These are phyloP conservation scores for Calocera viscosa DNA, from an alignment of 768 basidiomycete species.

Conservation along the genomic window DNA sequence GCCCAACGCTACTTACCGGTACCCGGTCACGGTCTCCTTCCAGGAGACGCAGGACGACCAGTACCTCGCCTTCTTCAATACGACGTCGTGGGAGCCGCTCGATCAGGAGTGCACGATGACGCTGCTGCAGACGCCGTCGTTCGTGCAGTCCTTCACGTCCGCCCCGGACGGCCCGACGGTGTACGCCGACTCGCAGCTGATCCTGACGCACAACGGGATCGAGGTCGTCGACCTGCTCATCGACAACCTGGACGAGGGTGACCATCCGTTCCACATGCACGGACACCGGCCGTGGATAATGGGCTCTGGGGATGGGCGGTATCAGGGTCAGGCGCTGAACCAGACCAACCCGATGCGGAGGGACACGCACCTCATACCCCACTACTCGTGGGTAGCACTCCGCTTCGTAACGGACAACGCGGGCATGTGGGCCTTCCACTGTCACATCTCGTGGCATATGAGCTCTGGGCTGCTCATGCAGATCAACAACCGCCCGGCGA, in stretches of 20 bases:
- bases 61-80: conserved; percentile 27
- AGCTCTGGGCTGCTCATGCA: conserved; percentile 31
- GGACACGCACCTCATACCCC: conserved; percentile 34
- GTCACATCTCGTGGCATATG: conserved; percentile 38
- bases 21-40: conserved; percentile 20
- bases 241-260: conserved; percentile 25
- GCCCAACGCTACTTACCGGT: conserved; percentile 6
- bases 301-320: conserved; percentile 29
- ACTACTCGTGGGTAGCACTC: conserved; percentile 30
- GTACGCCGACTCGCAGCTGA: conserved; percentile 13
- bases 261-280: conserved; percentile 24
- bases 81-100: not conserved
- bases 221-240: conserved; percentile 17
- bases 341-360: conserved; percentile 31
- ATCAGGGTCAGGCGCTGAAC: conserved; percentile 25
- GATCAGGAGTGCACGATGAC: conserved; percentile 1
- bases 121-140: conserved; percentile 5
- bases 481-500: conserved; percentile 30
- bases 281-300: conserved; percentile 24
- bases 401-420: conserved; percentile 42
- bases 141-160: not conserved
- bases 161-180: conserved; percentile 1
- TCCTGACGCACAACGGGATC: conserved; percentile 11
- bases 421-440: conserved; percentile 42
- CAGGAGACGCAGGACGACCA: conserved; percentile 17